Percentiles rank a stretch among this genome's conserved stretches.
These are phyloP conservation scores for bread wheat (Triticum aestivum) DNA, from an alignment of 176 grass and related monocot species.

Conservation along the genomic window DNA sequence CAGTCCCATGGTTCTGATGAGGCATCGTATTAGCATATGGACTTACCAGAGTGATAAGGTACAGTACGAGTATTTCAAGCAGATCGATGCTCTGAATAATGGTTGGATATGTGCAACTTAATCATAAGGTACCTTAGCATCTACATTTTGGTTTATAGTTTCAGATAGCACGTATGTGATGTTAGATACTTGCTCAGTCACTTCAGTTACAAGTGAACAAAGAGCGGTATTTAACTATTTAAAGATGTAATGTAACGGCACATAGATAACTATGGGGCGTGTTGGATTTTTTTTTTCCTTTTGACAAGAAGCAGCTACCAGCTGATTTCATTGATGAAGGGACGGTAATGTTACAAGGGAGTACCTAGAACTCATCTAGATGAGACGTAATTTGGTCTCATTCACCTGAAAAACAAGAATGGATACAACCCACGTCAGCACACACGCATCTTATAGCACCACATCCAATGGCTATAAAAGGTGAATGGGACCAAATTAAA, in stretches of 20 bases:
- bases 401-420: no score
- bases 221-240: background rate
- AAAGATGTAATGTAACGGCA: background rate
- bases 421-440: no score
- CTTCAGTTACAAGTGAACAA: background rate
- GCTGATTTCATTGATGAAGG: no score
- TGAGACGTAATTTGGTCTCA: no score
- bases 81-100: slow-evolving; percentile 27
- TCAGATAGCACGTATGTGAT: background rate
- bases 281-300: background rate
- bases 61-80: slow-evolving; percentile 13
- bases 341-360: no score
- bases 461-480: no score
- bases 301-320: no score
- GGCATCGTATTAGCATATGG: background rate
- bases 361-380: no score
- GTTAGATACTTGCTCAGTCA: background rate
- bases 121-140: background rate
- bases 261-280: background rate
- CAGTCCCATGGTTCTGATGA: slow-evolving; percentile 54
- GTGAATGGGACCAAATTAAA: no score
- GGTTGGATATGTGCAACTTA: background rate
- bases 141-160: slow-evolving; percentile 24
- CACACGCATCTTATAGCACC: no score
- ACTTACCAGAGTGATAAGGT: slow-evolving; percentile 4